Evolutionary conservation across 371 early-diverging fungal genomes (phyloP).

Genomic region (Smittium culicis): DNA sequence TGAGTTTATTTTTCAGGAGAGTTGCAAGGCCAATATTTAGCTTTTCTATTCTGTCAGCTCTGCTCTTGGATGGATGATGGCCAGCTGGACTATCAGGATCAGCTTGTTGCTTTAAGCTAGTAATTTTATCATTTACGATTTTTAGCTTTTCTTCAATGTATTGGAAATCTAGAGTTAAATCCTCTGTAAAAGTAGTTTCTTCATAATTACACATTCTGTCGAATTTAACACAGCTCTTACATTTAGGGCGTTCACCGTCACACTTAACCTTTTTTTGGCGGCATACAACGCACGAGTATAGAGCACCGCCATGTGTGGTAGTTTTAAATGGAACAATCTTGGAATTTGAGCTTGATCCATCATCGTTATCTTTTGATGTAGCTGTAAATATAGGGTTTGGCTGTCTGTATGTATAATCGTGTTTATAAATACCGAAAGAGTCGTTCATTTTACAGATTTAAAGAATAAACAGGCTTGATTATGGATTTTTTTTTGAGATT

Average conservation of each 20-base stretch:
- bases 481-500: too few relatives aligned
- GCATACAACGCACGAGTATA: slow-evolving; percentile 3
- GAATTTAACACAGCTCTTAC: not conserved
- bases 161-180: not conserved
- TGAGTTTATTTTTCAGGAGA: not conserved
- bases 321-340: not conserved
- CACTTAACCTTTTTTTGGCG: slow-evolving; percentile 1
- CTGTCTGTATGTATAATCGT: too few relatives aligned
- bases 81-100: not conserved
- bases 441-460: too few relatives aligned
- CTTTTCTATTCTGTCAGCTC: not conserved
- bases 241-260: slow-evolving; percentile 1
- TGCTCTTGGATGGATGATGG: too few relatives aligned
- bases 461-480: too few relatives aligned
- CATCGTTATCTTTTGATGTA: too few relatives aligned
- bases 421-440: too few relatives aligned
- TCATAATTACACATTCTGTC: slow-evolving; percentile 5
- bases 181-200: not conserved
- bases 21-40: not conserved
- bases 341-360: too few relatives aligned
- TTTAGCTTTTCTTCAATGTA: not conserved
- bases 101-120: not conserved
- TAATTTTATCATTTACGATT: not conserved
- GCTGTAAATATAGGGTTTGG: too few relatives aligned
- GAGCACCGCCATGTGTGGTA: not conserved